These are phyloP conservation scores for Coffea canephora DNA, from an alignment of 257 asterid species.

Conservation along the genomic window DNA sequence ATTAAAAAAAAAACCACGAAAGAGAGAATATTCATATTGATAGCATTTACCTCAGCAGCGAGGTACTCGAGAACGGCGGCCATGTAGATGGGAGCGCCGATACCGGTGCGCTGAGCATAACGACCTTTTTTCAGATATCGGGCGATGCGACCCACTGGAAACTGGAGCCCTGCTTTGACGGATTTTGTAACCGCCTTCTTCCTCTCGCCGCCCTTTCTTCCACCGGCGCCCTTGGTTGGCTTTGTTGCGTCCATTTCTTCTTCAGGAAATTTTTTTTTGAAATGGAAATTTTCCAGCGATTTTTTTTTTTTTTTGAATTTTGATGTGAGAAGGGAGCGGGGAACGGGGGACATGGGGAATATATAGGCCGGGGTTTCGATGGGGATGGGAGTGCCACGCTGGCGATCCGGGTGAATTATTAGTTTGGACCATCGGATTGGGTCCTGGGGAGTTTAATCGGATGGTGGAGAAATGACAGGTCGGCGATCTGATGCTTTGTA, in stretches of 20 bases:
- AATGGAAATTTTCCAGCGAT: background rate
- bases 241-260: slow-evolving; percentile 16
- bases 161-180: slow-evolving; percentile 34
- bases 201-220: slow-evolving; percentile 30
- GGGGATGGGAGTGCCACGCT: slow-evolving; percentile 9
- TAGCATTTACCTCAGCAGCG: slow-evolving; percentile 29
- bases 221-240: slow-evolving; percentile 24
- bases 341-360: background rate
- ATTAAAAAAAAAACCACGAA: background rate
- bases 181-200: slow-evolving; percentile 27
- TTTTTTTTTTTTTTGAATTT: background rate
- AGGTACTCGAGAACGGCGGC: slow-evolving; percentile 37
- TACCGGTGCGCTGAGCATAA: slow-evolving; percentile 31
- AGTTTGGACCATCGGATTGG: background rate
- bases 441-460: background rate
- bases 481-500: slow-evolving; percentile 2
- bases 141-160: slow-evolving; percentile 27
- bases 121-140: slow-evolving; percentile 29
- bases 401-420: slow-evolving; percentile 7
- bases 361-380: too few species aligned
- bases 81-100: slow-evolving; percentile 29
- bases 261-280: background rate
- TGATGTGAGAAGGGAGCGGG: background rate
- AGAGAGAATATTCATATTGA: background rate
- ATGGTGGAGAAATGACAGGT: background rate